Percentiles rank a stretch among this genome's conserved stretches.
Conservation (phyloP, 768 basidiomycete species). For the Dentipellis fragilis region DNA sequence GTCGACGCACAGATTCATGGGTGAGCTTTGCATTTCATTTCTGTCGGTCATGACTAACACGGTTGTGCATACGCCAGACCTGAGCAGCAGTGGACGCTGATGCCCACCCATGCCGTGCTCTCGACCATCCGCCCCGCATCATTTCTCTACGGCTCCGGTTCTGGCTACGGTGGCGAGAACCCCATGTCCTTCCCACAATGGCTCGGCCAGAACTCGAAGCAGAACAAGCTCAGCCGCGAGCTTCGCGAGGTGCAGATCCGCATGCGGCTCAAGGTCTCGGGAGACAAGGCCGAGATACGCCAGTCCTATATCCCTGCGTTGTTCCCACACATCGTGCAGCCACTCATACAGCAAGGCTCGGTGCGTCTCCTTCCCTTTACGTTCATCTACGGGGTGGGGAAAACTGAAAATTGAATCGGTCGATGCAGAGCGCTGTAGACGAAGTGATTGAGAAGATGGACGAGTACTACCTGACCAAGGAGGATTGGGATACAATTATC, state of each 20-base stretch:
- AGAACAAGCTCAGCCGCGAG: conserved; percentile 68
- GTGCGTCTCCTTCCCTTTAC: conserved; percentile 37
- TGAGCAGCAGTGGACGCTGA: conserved; percentile 92
- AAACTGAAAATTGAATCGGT: not conserved
- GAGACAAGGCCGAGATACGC: conserved; percentile 81
- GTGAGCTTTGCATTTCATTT: conserved; percentile 28
- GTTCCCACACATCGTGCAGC: conserved; percentile 69
- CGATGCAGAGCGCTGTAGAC: conserved; percentile 58
- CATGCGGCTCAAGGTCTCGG: conserved; percentile 92
- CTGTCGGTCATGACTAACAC: not conserved
- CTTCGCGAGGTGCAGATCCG: conserved; percentile 87
- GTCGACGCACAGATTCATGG: conserved; percentile 92
- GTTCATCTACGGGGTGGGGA: not conserved
- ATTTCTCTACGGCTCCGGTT: conserved; percentile 64
- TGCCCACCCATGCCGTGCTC: conserved; percentile 88
- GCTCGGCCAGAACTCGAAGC: conserved; percentile 97
- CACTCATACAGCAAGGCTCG: conserved; percentile 61
- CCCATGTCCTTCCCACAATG: conserved; percentile 79
- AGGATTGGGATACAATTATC: conserved; percentile 95
- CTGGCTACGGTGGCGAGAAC: conserved; percentile 56
- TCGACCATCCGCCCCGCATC: conserved; percentile 88
- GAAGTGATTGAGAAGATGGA: conserved; percentile 87
- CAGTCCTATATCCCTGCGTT: conserved; percentile 88
- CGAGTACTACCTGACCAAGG: conserved; percentile 84
- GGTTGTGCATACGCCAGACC: conserved; percentile 44